Conservation (phyloP, 306 rosid genomes). For the Dryas drummondii region DNA sequence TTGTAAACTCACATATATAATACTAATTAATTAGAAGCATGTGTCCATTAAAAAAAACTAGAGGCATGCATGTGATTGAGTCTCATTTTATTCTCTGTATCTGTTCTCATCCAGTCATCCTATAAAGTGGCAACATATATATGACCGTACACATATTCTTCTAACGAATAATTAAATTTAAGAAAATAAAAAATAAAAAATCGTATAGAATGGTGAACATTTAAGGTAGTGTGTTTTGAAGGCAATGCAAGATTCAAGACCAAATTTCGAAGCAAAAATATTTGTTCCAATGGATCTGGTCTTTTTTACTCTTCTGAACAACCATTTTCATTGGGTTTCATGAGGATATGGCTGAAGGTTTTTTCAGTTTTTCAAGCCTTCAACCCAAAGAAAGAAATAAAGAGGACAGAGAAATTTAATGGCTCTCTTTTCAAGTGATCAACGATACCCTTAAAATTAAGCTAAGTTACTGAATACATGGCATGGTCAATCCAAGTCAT, state of each 20-base stretch:
- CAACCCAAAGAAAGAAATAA: neutral
- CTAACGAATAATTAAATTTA: neutral
- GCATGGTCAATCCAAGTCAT: neutral
- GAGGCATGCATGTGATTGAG: slow-evolving; percentile 13
- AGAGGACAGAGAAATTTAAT: neutral
- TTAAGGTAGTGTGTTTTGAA: slow-evolving; percentile 1
- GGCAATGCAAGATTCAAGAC: slow-evolving; percentile 13
- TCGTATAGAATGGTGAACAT: neutral
- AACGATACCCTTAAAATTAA: no score
- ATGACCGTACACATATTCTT: slow-evolving; percentile 7
- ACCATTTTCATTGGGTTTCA: neutral
- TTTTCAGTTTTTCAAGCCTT: neutral
- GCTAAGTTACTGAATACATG: neutral
- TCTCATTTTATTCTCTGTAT: slow-evolving; percentile 5
- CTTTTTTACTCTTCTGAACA: neutral
- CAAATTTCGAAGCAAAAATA: slow-evolving; percentile 3
- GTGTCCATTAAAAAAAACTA: no score
- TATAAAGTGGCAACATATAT: slow-evolving; percentile 2
- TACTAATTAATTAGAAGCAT: no score
- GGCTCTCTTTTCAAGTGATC: no score
- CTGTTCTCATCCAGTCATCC: neutral
- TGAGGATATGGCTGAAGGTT: neutral
- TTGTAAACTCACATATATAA: neutral
- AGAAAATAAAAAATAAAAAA: neutral
- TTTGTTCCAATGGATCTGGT: slow-evolving; percentile 18